Evolutionary conservation across 2,329 filamentous ascomycete species (phyloP), one percentile per base, ranked within the genome.

Genomic region (Aspergillus amoenus): DNA sequence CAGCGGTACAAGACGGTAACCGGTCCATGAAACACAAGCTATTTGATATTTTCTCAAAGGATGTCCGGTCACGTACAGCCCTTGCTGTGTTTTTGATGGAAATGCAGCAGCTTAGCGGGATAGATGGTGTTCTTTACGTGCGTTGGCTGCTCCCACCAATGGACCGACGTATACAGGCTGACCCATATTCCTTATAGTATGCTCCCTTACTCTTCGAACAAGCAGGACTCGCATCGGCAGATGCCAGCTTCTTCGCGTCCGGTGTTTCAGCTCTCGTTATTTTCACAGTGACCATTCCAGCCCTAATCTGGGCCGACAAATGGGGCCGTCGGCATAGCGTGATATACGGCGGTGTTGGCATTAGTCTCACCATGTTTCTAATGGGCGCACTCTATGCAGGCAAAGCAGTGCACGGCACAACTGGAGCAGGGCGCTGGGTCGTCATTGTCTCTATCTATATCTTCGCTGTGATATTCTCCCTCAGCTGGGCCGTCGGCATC

Each of bases 51-150:
- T 77, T 76, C 60, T 67, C 66, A 6, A 71, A 73, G 45, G 76
- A 77, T 11, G 80, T 80, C 13, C 75, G 81, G 18, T 71, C 72
- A 4, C 75, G 78, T 3, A 84, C 82, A 0, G 68, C 77, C 0
- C 69, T 87, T 17, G 84, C 79, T 0, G 73, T 84, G 0, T 86
- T 86, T 59, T 68, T 86, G 52, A 79, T 87, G 67, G 79, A 76
- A 2, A 84, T 86, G 77, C 78, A 84, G 32, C 85, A 88, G 62
- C 71, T 87, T 0, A 82, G 77, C 27, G 84, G 85, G 0, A 87
- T 88, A 49, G 85, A 88, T 61, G 85, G 82, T 0, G 79, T 88
- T 5, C 75, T 86, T 22, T 87, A 85, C 57, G 82, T 84, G 66
- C 67, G 78, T 73, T 41, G 9, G 17, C 4, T 6, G 3, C 8